Percentiles rank a stretch among this genome's conserved stretches.
phyloP scores from a whole-genome alignment of 495 filamentous ascomycete genomes.

The Penicillium cinerascens region DNA sequence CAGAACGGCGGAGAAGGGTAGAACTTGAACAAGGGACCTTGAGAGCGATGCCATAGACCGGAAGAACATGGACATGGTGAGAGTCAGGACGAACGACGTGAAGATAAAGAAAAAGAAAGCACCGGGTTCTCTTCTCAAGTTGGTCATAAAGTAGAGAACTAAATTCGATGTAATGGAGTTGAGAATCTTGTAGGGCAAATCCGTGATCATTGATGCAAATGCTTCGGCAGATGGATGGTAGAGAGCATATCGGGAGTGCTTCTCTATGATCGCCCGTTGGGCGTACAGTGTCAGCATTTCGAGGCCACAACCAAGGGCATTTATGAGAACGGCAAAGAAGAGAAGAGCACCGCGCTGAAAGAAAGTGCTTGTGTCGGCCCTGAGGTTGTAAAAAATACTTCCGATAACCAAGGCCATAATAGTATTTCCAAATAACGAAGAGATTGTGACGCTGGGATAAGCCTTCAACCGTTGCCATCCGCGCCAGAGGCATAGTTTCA shows the following conservation, averaged over 20 bases:
- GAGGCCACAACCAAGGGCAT: slow-evolving; percentile 42
- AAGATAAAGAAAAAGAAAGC: slow-evolving; percentile 52
- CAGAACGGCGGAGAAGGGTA: slow-evolving; percentile 40
- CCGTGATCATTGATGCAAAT: slow-evolving; percentile 49
- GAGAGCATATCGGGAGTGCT: slow-evolving; percentile 56
- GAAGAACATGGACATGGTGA: slow-evolving; percentile 52
- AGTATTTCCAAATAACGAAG: slow-evolving; percentile 64
- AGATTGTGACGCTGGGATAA: slow-evolving; percentile 67
- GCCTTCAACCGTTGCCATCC: slow-evolving; percentile 55
- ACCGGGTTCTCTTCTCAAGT: slow-evolving; percentile 33
- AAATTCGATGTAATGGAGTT: slow-evolving; percentile 44
- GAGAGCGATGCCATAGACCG: slow-evolving; percentile 42
- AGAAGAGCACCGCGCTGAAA: slow-evolving; percentile 70
- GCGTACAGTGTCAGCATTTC: slow-evolving; percentile 56
- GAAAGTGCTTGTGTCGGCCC: slow-evolving; percentile 58
- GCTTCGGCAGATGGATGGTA: slow-evolving; percentile 58
- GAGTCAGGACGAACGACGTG: slow-evolving; percentile 50
- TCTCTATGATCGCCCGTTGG: slow-evolving; percentile 58
- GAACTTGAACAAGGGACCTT: slow-evolving; percentile 43
- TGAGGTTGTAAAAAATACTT: slow-evolving; percentile 75
- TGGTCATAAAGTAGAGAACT: slow-evolving; percentile 53
- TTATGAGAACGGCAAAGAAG: slow-evolving; percentile 78
- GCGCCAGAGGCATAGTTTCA: slow-evolving; percentile 41
- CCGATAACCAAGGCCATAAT: slow-evolving; percentile 76
- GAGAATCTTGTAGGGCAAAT: slow-evolving; percentile 52